phyloP scores from a whole-genome alignment of 768 basidiomycete genomes.

The Suillus subaureus region DNA sequence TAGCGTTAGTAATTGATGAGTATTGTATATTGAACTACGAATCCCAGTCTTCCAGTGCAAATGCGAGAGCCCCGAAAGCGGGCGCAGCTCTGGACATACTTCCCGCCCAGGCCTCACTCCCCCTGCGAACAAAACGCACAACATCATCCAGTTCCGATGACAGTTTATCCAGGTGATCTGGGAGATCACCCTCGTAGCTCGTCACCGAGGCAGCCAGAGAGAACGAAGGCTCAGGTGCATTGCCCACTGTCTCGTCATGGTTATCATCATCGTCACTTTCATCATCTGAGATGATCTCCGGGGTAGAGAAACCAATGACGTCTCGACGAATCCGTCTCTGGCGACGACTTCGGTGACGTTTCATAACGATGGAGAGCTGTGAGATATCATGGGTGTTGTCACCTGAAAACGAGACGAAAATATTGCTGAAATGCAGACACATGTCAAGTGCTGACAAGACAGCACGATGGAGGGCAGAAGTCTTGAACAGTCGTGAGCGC shows the following conservation, averaged over 20 bases:
- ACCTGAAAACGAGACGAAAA: constrained; percentile 62
- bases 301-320: constrained; percentile 61
- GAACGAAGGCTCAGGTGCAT: constrained; percentile 39
- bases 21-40: constrained; percentile 15
- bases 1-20: background rate
- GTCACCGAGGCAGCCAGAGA: constrained; percentile 35
- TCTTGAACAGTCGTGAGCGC: constrained; percentile 41
- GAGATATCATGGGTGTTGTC: constrained; percentile 61
- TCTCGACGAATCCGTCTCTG: constrained; percentile 56
- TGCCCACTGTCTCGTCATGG: constrained; percentile 27
- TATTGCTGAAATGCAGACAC: constrained; percentile 66
- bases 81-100: constrained; percentile 60
- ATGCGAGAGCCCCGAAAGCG: constrained; percentile 72
- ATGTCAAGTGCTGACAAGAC: constrained; percentile 75
- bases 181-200: constrained; percentile 48
- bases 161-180: constrained; percentile 60
- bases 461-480: constrained; percentile 62
- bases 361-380: constrained; percentile 52
- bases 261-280: constrained; percentile 44
- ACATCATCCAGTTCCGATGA: constrained; percentile 69
- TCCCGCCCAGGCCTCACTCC: constrained; percentile 68
- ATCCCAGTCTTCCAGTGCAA: constrained; percentile 82
- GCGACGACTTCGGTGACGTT: constrained; percentile 64
- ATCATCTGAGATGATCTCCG: constrained; percentile 31
- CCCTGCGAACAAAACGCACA: constrained; percentile 67